These are phyloP conservation scores for Cyclotella kingstonii DNA, from an alignment of 108 stramenopile genomes.

Conservation along the genomic window DNA sequence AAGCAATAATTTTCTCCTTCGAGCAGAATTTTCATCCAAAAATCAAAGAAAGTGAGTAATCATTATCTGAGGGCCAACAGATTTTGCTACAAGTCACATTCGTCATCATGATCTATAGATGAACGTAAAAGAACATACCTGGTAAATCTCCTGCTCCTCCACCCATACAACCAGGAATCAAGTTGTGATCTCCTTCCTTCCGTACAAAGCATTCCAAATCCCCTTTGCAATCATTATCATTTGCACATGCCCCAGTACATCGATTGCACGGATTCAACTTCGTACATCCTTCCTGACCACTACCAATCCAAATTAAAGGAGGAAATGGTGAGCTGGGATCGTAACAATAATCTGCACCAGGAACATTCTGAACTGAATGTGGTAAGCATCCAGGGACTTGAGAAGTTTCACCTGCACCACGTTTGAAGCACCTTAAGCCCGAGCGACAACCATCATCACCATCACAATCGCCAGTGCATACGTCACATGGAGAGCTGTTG, in stretches of 20 bases:
- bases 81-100: too few relatives aligned
- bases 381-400: slow-evolving; percentile 38
- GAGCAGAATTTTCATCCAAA: too few relatives aligned
- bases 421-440: slow-evolving; percentile 43
- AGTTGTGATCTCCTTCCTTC: neutral
- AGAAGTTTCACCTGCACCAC: slow-evolving; percentile 23
- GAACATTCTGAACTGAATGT: slow-evolving; percentile 28
- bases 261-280: slow-evolving; percentile 4
- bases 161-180: slow-evolving; percentile 3
- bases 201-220: slow-evolving; percentile 11
- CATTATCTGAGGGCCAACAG: too few relatives aligned
- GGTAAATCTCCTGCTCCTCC: slow-evolving; percentile 7
- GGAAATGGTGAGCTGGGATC: slow-evolving; percentile 19
- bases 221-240: slow-evolving; percentile 4
- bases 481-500: slow-evolving; percentile 11
- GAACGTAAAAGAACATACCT: neutral
- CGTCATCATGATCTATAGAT: too few relatives aligned
- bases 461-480: slow-evolving; percentile 49
- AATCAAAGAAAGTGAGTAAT: too few relatives aligned
- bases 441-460: slow-evolving; percentile 26
- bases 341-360: slow-evolving; percentile 43
- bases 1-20: slow-evolving; percentile 7
- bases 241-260: slow-evolving; percentile 7
- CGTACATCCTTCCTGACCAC: slow-evolving; percentile 6
- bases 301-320: slow-evolving; percentile 8